Base-by-base conservation (phyloP, 2,329 filamentous ascomycete species). In the Ciborinia camelliae region DNA sequence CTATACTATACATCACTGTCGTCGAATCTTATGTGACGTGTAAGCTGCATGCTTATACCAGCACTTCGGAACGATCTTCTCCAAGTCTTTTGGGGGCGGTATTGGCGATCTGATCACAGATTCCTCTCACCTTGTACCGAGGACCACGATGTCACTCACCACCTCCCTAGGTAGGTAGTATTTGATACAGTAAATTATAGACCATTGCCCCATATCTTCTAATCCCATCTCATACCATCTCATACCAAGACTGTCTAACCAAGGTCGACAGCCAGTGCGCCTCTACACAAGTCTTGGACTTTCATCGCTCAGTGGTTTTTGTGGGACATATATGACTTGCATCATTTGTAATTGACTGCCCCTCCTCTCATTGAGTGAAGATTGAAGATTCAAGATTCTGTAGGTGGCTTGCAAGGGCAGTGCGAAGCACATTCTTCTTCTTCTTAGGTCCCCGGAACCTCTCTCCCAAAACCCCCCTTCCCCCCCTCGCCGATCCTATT, bases 231-330 rank as follows among this genome's bases (percentile, higher is more conserved):
- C n/a, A 9, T 47, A 39, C 58, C 30, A 30, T 43, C 20, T 32
- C 32, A n/a, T n/a, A n/a, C n/a, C n/a, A n/a, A n/a, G n/a, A 26
- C 50, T 64, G 62, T 60, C 14, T 61, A 59, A 18, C 50, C 63
- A 64, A 64, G 63, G 48, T 47, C 53, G 63, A 54, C 48, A 30
- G 53, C 39, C 23, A 64, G 32, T 61, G 57, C 55, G 37, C 55
- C 63, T 28, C 48, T 51, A 26, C 48, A 32, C 20, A 45, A 35
- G 23, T 62, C 32, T 26, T 35, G 15, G 37, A 43, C 35, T 48
- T 37, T 48, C 35, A 30, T 55, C 50, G 41, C 61, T 37, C n/a
- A n/a, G 55, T 47, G 39, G n/a, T n/a, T 60, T 60, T 64, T 51
- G 55, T 61, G 55, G 39, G 26, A 45, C 63, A 18, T 2, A 18